Evolutionary conservation across 2,329 filamentous ascomycete species (phyloP), one percentile per base, ranked within the genome.

Genomic region (Cucurbitaria berberidis): DNA sequence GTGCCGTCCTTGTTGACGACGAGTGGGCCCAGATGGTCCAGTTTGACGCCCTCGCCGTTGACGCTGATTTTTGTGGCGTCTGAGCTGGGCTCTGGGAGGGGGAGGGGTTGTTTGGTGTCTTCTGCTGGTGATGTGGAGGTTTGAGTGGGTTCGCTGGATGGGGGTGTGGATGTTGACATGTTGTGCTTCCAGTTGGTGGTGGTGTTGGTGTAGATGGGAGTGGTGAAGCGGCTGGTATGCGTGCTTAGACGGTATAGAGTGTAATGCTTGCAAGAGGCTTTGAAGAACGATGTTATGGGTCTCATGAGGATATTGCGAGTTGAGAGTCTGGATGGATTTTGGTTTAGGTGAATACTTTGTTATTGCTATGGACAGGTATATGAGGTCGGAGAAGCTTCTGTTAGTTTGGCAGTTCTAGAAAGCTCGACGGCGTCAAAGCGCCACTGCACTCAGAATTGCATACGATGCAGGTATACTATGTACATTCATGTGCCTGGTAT

Each of bases 1-100:
- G 86, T 86, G 18, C 89, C 89, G 72, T 93, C 87, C 55, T 80
- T 78, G 71, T 91, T 89, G 48, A 92, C 86, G 1, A 93, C 88
- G 64, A 92, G 79, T 1, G 89, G 89, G 0, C 89, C 89, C 21
- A 92, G 77, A 55, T 85, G 81, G 67, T 90, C 87, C 8, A 92
- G 81, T 44, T 81, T 84, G 38, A 89, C 80, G 9, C 64, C 69
- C 5, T 68, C 70, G 34, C 55, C 66, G 48, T 64, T 66, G 47
- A 77, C 64, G 46, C 74, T 67, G 39, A 77, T 51, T 46, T 51
- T 46, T 15, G 53, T 57, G 15, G 30, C 3, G 57, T 35, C 21
- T 1, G 21, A 48, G 48, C 24, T 47, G 35, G 39, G 48, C 19
- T 11, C 48, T 36, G 11, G 57, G 39, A 51, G 51, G 6, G 36